Conservation (phyloP, 768 basidiomycete genomes). For the Agaricus blazei region DNA sequence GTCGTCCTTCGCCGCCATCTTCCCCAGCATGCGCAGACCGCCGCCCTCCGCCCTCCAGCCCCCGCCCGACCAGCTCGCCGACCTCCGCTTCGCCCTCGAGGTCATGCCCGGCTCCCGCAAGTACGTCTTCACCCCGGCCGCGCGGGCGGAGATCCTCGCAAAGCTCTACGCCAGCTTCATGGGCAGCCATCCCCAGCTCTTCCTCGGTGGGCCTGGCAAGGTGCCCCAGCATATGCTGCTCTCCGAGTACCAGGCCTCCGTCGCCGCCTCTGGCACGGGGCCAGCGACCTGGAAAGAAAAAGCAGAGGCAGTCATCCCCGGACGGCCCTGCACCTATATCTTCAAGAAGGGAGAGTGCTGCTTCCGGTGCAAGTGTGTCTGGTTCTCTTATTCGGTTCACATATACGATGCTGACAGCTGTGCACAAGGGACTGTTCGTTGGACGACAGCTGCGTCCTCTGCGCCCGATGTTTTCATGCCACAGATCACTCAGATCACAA, state of each 20-base stretch:
- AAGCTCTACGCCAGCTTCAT: constrained; percentile 82
- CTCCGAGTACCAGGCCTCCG: constrained; percentile 64
- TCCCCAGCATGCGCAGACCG: constrained; percentile 10
- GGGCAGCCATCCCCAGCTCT: constrained; percentile 69
- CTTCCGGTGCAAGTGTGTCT: constrained; percentile 86
- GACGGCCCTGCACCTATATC: constrained; percentile 76
- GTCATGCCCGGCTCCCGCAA: constrained; percentile 78
- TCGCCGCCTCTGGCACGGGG: constrained; percentile 4
- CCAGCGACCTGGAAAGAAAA: constrained; percentile 53
- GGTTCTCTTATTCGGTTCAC: background rate
- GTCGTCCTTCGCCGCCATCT: constrained; percentile 9
- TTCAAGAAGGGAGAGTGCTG: constrained; percentile 91
- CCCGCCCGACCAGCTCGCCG: constrained; percentile 36
- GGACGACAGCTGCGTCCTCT: constrained; percentile 88
- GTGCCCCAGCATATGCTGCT: constrained; percentile 61
- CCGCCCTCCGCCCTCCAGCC: constrained; percentile 2
- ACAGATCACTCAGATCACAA: constrained; percentile 87
- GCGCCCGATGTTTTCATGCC: constrained; percentile 83
- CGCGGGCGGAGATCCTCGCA: constrained; percentile 75
- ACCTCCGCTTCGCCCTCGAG: constrained; percentile 71
- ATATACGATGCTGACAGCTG: background rate
- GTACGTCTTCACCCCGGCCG: constrained; percentile 68
- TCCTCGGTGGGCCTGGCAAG: constrained; percentile 58
- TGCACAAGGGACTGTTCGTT: constrained; percentile 77
- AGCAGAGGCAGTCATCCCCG: constrained; percentile 56